Conservation (phyloP, 2,329 filamentous ascomycete genomes). For the Hirsutella thompsonii region DNA sequence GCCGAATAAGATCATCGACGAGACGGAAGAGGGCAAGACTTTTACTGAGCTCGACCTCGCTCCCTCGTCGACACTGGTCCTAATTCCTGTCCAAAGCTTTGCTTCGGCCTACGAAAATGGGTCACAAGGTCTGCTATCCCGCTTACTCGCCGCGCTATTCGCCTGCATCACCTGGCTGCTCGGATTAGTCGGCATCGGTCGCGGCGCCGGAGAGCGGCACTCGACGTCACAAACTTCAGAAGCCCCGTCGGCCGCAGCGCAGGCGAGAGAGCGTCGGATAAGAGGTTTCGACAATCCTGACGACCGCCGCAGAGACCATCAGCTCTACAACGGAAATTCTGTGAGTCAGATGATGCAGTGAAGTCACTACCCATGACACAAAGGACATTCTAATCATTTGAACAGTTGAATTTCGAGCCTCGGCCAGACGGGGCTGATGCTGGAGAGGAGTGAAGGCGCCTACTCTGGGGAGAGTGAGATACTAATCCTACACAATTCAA, state of each 20-base stretch:
- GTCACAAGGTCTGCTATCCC: constrained; percentile 15
- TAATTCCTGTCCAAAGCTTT: constrained; percentile 52
- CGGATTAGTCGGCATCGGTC: constrained; percentile 15
- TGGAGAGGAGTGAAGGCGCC: constrained; percentile 1
- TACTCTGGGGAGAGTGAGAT: constrained; percentile 10
- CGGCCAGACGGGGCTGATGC: constrained; percentile 44
- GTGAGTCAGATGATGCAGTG: constrained; percentile 33
- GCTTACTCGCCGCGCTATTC: constrained; percentile 16
- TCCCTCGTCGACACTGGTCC: constrained; percentile 71
- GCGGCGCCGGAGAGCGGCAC: background rate
- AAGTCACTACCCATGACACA: background rate
- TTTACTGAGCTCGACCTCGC: constrained; percentile 59
- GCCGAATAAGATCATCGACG: constrained; percentile 62
- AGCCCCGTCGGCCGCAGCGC: constrained; percentile 5
- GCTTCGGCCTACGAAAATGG: constrained; percentile 25
- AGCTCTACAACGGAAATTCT: constrained; percentile 88
- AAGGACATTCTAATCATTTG: constrained; percentile 6
- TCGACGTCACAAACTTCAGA: background rate
- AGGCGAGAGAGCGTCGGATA: constrained; percentile 12
- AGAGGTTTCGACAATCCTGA: constrained; percentile 30
- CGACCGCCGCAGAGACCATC: constrained; percentile 43
- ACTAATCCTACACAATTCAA: constrained; percentile 12
- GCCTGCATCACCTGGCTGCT: constrained; percentile 23
- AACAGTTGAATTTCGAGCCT: constrained; percentile 57
- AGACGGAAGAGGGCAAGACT: constrained; percentile 57